Percentiles rank a stretch among this genome's conserved stretches.
Conservation (phyloP, 495 filamentous ascomycete genomes). For the Tuber calosporum region DNA sequence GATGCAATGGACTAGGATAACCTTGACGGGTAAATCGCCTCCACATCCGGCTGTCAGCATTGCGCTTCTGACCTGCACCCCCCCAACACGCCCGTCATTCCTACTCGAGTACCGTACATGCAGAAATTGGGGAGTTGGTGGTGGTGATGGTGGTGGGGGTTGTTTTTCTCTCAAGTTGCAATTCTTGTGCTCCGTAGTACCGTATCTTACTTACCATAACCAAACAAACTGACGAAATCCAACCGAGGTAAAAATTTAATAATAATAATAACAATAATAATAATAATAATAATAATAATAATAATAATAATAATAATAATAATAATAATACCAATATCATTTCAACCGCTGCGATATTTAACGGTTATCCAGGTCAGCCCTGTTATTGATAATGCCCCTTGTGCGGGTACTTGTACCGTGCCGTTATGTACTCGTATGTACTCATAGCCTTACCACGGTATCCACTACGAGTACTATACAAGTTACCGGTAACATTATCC, state of each 20-base stretch:
- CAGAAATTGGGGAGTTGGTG: not conserved
- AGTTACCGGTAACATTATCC: too few relatives aligned
- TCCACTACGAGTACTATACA: too few relatives aligned
- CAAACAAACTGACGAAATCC: not conserved
- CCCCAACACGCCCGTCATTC: not conserved
- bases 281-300: too few relatives aligned
- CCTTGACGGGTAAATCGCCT: not conserved
- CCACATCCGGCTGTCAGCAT: not conserved
- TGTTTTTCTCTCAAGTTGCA: not conserved
- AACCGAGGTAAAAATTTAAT: not conserved
- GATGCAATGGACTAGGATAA: not conserved
- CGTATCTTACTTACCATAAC: not conserved
- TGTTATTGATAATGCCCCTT: not conserved
- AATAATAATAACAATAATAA: not conserved
- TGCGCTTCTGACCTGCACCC: not conserved
- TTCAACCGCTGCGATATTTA: not conserved
- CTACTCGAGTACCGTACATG: too few relatives aligned
- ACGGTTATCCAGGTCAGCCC: not conserved
- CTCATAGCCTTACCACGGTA: too few relatives aligned
- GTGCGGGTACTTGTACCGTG: not conserved
- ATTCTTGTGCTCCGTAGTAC: not conserved
- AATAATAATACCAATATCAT: not conserved
- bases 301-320: not conserved
- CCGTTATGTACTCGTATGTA: too few relatives aligned
- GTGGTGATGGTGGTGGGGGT: not conserved